These are phyloP conservation scores for Saprolegnia diclina DNA, from an alignment of 352 stramenopile species.

Conservation along the genomic window DNA sequence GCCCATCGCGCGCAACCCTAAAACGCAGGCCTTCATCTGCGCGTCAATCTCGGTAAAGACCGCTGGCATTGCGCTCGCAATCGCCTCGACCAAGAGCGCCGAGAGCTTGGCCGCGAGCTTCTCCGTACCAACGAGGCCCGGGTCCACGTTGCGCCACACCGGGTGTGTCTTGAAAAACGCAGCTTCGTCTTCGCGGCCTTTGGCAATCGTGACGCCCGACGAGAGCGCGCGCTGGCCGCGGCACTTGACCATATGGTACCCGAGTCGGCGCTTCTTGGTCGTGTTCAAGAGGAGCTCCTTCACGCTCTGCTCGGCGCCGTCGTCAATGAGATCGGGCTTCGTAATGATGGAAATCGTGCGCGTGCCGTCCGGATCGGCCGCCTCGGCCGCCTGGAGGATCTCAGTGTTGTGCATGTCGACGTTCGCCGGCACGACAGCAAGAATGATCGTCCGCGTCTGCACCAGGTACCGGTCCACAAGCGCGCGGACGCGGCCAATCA, in stretches of 20 bases:
- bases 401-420: constrained; percentile 84
- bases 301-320: constrained; percentile 58
- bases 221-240: constrained; percentile 64
- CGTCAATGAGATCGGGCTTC: constrained; percentile 85
- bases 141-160: constrained; percentile 38
- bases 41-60: constrained; percentile 42
- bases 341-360: constrained; percentile 85
- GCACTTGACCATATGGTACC: constrained; percentile 86
- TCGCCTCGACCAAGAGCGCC: constrained; percentile 42
- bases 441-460: constrained; percentile 73
- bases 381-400: constrained; percentile 60
- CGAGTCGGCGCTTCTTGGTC: constrained; percentile 56
- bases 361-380: constrained; percentile 54
- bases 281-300: constrained; percentile 68
- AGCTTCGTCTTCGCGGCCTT: constrained; percentile 46
- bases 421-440: constrained; percentile 80
- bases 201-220: constrained; percentile 45
- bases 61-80: constrained; percentile 39
- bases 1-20: constrained; percentile 32
- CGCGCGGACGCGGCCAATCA: constrained; percentile 61
- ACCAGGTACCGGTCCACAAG: constrained; percentile 69
- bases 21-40: constrained; percentile 28
- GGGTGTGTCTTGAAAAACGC: constrained; percentile 50
- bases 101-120: constrained; percentile 34
- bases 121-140: constrained; percentile 32